Conservation (phyloP, 2,329 filamentous ascomycete species). For the Aspergillus latus region DNA sequence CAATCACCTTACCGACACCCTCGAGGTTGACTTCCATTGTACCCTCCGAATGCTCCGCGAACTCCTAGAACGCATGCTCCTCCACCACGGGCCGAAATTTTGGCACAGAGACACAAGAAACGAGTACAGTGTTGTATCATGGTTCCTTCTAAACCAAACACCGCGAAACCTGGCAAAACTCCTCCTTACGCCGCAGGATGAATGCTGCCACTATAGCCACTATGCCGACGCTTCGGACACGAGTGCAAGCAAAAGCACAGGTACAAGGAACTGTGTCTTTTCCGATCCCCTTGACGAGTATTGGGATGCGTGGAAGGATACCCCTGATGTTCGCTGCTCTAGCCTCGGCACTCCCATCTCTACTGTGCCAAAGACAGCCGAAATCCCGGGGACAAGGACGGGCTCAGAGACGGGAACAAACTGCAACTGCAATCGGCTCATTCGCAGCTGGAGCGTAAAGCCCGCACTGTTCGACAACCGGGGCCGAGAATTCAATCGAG, state of each 20-base stretch:
- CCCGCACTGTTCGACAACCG: conserved; percentile 30
- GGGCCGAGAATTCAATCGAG: conserved; percentile 26
- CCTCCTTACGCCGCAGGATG: conserved; percentile 27
- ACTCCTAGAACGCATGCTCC: conserved; percentile 31
- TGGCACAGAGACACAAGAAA: conserved; percentile 29
- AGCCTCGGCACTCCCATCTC: not conserved
- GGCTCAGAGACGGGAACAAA: not conserved
- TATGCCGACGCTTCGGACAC: not conserved
- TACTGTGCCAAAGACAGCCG: too few relatives aligned
- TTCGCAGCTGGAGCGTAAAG: conserved; percentile 31
- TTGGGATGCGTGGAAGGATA: conserved; percentile 29
- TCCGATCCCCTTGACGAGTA: conserved; percentile 29
- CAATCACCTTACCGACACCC: conserved; percentile 25
- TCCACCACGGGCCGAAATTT: conserved; percentile 29
- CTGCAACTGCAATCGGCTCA: conserved; percentile 28
- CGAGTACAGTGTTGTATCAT: conserved; percentile 29
- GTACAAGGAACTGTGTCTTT: conserved; percentile 22
- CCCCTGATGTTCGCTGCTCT: conserved; percentile 21
- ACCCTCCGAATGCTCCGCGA: conserved; percentile 31
- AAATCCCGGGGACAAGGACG: not conserved
- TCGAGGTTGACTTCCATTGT: conserved; percentile 29
- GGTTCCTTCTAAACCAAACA: conserved; percentile 30
- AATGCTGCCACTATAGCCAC: conserved; percentile 21
- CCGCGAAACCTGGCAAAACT: conserved; percentile 27
- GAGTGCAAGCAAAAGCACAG: not conserved